Evolutionary conservation across 331 rosid genomes (phyloP).

Genomic region (Malus hybrid): DNA sequence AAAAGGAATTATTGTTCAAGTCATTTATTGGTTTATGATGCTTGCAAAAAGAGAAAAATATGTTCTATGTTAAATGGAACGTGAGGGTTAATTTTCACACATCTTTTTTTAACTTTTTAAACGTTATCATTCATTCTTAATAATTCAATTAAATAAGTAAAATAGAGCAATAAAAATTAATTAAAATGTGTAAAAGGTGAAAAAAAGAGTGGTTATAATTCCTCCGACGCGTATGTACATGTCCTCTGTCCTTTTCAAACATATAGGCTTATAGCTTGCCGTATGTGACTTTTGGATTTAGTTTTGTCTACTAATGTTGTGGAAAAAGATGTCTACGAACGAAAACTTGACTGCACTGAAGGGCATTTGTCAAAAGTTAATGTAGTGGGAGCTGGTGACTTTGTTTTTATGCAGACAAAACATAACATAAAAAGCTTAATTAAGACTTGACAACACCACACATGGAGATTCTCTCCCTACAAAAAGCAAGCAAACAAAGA

Average conservation of each 20-base stretch:
- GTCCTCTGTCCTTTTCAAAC: slow-evolving; percentile 9
- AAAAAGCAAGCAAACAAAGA: too few species aligned
- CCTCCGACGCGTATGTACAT: neutral
- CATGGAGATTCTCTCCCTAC: too few species aligned
- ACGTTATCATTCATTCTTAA: too few species aligned
- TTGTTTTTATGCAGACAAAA: too few species aligned
- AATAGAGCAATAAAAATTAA: too few species aligned
- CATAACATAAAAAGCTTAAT: too few species aligned
- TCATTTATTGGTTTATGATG: neutral
- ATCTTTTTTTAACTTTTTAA: too few species aligned
- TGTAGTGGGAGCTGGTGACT: too few species aligned
- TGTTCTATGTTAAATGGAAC: neutral
- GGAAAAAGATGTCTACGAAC: slow-evolving; percentile 7
- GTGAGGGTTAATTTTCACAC: neutral
- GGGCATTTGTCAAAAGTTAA: neutral
- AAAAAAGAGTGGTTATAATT: too few species aligned
- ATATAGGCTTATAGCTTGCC: neutral
- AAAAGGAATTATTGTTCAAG: too few species aligned
- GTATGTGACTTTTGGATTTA: neutral
- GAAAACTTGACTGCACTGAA: neutral
- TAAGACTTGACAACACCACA: too few species aligned
- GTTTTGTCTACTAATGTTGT: neutral
- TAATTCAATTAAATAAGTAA: too few species aligned
- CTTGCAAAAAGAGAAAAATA: slow-evolving; percentile 5
- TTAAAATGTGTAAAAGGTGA: neutral